These are phyloP conservation scores for Amanita pseudoporphyria DNA, from an alignment of 768 basidiomycete species.

Conservation along the genomic window DNA sequence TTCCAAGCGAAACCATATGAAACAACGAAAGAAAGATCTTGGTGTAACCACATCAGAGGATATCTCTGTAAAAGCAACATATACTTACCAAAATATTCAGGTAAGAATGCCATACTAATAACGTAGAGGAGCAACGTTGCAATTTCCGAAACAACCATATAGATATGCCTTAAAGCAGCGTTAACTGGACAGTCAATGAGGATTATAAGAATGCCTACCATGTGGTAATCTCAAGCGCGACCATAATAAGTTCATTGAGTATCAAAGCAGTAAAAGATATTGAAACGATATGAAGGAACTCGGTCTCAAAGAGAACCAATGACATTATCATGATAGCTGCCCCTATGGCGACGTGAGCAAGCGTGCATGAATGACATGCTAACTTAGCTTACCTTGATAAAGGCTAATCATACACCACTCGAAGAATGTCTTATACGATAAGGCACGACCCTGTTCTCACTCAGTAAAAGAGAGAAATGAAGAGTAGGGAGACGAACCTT, in stretches of 20 bases:
- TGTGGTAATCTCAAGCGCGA: slow-evolving; percentile 93
- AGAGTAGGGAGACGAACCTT: slow-evolving; percentile 49
- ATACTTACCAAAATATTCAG: slow-evolving; percentile 89
- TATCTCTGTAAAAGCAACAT: background rate
- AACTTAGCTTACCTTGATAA: slow-evolving; percentile 68
- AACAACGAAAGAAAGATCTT: slow-evolving; percentile 90
- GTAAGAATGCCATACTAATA: slow-evolving; percentile 85
- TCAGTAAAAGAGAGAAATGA: background rate
- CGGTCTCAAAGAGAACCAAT: slow-evolving; percentile 90
- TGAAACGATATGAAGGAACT: slow-evolving; percentile 96
- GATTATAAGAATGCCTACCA: slow-evolving; percentile 45
- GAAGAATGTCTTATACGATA: slow-evolving; percentile 98
- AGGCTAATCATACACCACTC: slow-evolving; percentile 96
- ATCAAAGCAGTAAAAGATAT: slow-evolving; percentile 97
- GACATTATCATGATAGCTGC: slow-evolving; percentile 99
- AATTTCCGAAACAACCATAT: slow-evolving; percentile 90
- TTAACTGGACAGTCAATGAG: background rate
- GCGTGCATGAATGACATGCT: slow-evolving; percentile 1
- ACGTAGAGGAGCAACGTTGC: slow-evolving; percentile 85
- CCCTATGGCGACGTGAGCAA: slow-evolving; percentile 35
- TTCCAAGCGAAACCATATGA: slow-evolving; percentile 89
- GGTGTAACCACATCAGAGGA: slow-evolving; percentile 2
- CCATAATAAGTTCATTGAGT: slow-evolving; percentile 98
- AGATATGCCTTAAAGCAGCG: slow-evolving; percentile 60
- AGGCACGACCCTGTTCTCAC: slow-evolving; percentile 64